Percentiles rank a stretch among this genome's conserved stretches.
These are phyloP conservation scores for Penicillium aurantiogriseum DNA, from an alignment of 2,329 filamentous ascomycete genomes.

Conservation along the genomic window DNA sequence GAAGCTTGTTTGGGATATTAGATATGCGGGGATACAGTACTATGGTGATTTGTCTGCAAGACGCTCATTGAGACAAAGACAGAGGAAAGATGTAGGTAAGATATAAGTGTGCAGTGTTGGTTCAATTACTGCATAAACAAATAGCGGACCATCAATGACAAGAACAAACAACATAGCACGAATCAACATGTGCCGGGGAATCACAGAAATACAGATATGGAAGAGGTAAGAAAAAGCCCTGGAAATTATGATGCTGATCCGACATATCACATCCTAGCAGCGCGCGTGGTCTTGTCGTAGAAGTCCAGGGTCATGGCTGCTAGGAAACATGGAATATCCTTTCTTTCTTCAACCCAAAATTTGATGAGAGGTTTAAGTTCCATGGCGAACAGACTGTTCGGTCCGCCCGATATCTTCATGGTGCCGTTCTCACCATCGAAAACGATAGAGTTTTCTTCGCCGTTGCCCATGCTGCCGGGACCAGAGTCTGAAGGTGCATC, in stretches of 20 bases:
- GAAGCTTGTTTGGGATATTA: not conserved
- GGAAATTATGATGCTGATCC: not conserved
- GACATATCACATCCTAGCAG: slow-evolving; percentile 33
- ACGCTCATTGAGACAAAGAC: not conserved
- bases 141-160: not conserved
- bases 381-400: slow-evolving; percentile 78
- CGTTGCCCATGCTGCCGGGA: slow-evolving; percentile 45
- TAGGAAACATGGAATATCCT: slow-evolving; percentile 89
- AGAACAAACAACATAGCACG: slow-evolving; percentile 24
- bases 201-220: slow-evolving; percentile 21
- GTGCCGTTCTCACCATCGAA: slow-evolving; percentile 93
- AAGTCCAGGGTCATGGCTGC: slow-evolving; percentile 91
- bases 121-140: not conserved
- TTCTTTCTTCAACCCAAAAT: slow-evolving; percentile 93
- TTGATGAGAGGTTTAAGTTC: slow-evolving; percentile 84
- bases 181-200: slow-evolving; percentile 27
- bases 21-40: not conserved
- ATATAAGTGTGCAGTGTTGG: not conserved
- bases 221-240: not conserved
- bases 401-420: slow-evolving; percentile 95
- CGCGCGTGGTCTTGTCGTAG: slow-evolving; percentile 63
- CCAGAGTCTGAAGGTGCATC: slow-evolving; percentile 61
- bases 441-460: slow-evolving; percentile 61
- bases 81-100: not conserved
- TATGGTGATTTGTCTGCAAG: not conserved